Evolutionary conservation across 2,329 filamentous ascomycete genomes (phyloP).

Genomic region (Myriosclerotinia scirpicola): DNA sequence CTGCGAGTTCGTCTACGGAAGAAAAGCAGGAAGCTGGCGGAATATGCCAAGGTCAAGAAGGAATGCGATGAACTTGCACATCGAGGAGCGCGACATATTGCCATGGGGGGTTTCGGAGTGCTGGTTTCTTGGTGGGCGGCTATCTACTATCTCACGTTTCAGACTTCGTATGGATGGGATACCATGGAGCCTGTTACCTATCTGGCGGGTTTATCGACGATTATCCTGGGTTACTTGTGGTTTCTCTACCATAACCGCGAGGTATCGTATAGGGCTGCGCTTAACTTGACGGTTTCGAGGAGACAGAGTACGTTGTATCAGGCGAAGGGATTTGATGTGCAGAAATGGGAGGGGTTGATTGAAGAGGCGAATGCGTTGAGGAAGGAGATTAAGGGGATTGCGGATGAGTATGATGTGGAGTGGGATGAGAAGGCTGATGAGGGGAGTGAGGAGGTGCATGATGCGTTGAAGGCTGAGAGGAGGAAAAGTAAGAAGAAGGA

Average conservation of each 20-base stretch:
- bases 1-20: constrained; percentile 74
- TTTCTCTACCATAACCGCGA: constrained; percentile 91
- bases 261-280: constrained; percentile 79
- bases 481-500: constrained; percentile 41
- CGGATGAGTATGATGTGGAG: constrained; percentile 85
- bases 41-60: constrained; percentile 71
- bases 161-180: constrained; percentile 83
- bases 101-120: constrained; percentile 73
- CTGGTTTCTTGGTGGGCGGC: constrained; percentile 68
- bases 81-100: constrained; percentile 73
- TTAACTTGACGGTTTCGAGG: constrained; percentile 81
- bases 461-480: constrained; percentile 56
- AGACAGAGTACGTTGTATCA: constrained; percentile 77
- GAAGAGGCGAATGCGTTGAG: constrained; percentile 77
- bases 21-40: constrained; percentile 65
- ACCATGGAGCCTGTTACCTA: constrained; percentile 90
- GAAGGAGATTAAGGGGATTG: constrained; percentile 76
- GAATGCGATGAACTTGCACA: constrained; percentile 80
- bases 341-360: constrained; percentile 74
- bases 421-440: constrained; percentile 80
- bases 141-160: constrained; percentile 71
- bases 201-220: constrained; percentile 77
- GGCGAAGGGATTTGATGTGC: constrained; percentile 70
- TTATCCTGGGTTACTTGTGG: constrained; percentile 91
- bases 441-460: constrained; percentile 62